A percentile compares a stretch with the other conserved stretches of the same genome.
These are phyloP conservation scores for Linaria vulgaris DNA, from an alignment of 257 asterid species.

Conservation along the genomic window DNA sequence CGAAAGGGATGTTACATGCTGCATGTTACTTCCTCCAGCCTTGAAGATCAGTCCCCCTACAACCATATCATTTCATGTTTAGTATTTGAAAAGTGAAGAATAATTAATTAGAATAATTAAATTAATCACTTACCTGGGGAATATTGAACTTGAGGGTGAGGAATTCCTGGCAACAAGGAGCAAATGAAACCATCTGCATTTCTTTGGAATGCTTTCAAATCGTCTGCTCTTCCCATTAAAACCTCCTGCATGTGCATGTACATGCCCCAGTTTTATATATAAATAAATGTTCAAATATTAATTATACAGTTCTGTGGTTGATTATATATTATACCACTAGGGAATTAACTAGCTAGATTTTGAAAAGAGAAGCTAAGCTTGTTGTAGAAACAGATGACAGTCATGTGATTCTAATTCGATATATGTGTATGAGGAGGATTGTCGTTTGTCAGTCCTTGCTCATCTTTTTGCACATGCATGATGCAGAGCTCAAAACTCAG, in stretches of 20 bases:
- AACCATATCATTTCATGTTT: constrained; percentile 18
- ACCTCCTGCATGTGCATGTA: constrained; percentile 62
- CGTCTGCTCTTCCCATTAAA: constrained; percentile 66
- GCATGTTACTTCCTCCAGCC: constrained; percentile 93
- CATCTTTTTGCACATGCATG: constrained; percentile 50
- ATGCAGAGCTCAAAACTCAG: too few species aligned
- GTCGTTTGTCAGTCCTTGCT: too few species aligned
- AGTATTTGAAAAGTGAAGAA: neutral
- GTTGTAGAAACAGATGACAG: too few species aligned
- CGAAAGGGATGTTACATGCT: constrained; percentile 85
- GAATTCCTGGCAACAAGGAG: constrained; percentile 74
- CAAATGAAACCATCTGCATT: constrained; percentile 83
- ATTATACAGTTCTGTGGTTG: too few species aligned
- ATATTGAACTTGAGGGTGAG: constrained; percentile 74
- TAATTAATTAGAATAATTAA: too few species aligned
- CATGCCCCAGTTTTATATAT: too few species aligned
- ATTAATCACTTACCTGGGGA: constrained; percentile 60
- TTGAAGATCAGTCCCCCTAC: constrained; percentile 71
- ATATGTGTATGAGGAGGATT: too few species aligned
- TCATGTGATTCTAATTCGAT: too few species aligned
- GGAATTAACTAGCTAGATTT: too few species aligned
- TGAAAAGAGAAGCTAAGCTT: too few species aligned
- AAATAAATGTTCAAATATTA: too few species aligned
- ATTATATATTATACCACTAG: too few species aligned
- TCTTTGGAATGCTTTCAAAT: constrained; percentile 56